These are phyloP conservation scores for Abrus precatorius DNA, from an alignment of 306 rosid species.

Conservation along the genomic window DNA sequence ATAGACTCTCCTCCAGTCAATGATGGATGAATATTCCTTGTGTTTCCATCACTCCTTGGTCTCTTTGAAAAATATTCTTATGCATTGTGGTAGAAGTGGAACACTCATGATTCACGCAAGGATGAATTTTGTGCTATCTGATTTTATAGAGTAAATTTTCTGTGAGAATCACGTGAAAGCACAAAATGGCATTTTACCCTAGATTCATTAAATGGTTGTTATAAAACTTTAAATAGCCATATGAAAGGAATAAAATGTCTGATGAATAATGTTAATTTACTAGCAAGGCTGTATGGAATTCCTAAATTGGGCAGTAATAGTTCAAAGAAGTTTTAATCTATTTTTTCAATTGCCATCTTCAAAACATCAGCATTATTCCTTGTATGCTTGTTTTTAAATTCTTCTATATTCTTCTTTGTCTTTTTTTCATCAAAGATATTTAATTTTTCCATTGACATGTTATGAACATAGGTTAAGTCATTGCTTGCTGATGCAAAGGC, in stretches of 20 bases:
- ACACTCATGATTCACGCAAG: not conserved
- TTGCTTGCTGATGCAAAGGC: constrained; percentile 71
- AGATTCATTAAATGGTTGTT: constrained; percentile 12
- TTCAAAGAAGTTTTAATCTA: not conserved
- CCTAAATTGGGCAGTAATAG: constrained; percentile 19
- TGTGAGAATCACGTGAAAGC: constrained; percentile 21
- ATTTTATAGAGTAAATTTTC: constrained; percentile 5
- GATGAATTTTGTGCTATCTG: constrained; percentile 27
- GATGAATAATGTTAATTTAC: constrained; percentile 19
- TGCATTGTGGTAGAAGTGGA: constrained; percentile 27
- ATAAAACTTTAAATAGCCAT: constrained; percentile 20
- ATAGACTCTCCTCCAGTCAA: not conserved
- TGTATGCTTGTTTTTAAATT: not conserved
- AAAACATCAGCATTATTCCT: not conserved
- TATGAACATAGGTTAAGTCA: constrained; percentile 71
- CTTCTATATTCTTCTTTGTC: constrained; percentile 30
- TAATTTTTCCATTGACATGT: constrained; percentile 38
- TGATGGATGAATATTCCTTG: constrained; percentile 1
- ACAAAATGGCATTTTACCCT: constrained; percentile 17
- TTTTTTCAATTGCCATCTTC: constrained; percentile 32
- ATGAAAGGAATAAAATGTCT: constrained; percentile 3
- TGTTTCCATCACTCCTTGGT: not conserved
- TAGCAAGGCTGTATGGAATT: constrained; percentile 29
- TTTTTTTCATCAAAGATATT: constrained; percentile 6
- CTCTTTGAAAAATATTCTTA: constrained; percentile 9